A percentile compares a stretch with the other conserved stretches of the same genome.
Conservation (phyloP, 179 eudicot genomes). For the Spinacia oleracea region DNA sequence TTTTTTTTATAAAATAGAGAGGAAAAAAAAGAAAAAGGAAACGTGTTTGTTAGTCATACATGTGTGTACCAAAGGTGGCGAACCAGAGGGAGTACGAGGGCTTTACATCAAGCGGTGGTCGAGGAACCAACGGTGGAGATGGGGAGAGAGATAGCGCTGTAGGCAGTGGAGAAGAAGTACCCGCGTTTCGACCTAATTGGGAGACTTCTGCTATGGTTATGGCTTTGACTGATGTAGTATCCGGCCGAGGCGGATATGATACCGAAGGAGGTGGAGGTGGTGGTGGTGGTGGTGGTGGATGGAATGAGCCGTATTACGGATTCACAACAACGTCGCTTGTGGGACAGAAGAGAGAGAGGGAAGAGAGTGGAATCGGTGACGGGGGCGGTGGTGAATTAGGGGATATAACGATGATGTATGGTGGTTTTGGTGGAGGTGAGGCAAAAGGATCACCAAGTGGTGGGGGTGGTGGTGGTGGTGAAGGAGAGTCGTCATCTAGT, state of each 20-base stretch:
- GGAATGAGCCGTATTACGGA: constrained; percentile 26
- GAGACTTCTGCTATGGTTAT: constrained; percentile 41
- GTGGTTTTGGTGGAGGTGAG: constrained; percentile 15
- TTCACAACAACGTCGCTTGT: constrained; percentile 18
- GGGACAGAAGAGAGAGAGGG: constrained; percentile 37
- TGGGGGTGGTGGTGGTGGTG: constrained; percentile 4
- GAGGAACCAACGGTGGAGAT: not conserved
- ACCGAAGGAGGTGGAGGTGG: not conserved
- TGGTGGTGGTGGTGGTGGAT: constrained; percentile 6
- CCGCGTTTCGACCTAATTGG: constrained; percentile 16
- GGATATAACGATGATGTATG: constrained; percentile 19
- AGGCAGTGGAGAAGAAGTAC: not conserved
- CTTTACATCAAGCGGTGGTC: constrained; percentile 14
- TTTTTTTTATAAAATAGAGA: not conserved
- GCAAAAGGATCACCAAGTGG: constrained; percentile 10
- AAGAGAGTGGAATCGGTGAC: not conserved
- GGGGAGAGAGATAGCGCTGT: constrained; percentile 3
- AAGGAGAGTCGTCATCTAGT: constrained; percentile 31
- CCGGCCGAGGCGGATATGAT: constrained; percentile 26
- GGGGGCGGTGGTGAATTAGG: not conserved
- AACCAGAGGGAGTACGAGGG: constrained; percentile 25
- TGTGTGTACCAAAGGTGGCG: constrained; percentile 42
- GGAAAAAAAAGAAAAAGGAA: not conserved
- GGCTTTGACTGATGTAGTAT: constrained; percentile 36
- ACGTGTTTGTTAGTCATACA: constrained; percentile 28